phyloP scores from a whole-genome alignment of 2,329 filamentous ascomycete genomes.

The Cladophialophora chaetospira region DNA sequence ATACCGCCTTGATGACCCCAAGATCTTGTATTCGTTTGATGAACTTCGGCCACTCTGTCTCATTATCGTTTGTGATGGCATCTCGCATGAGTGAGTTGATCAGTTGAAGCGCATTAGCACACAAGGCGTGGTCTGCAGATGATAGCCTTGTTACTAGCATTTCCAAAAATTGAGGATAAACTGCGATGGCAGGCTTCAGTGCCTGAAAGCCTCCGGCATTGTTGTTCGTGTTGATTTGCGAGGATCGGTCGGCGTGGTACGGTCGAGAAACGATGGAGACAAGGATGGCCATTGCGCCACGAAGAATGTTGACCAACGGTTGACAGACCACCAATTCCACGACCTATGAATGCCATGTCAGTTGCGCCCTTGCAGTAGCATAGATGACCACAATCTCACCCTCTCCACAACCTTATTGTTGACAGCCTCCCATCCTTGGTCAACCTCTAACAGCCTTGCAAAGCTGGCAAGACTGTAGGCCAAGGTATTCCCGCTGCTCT shows the following conservation, averaged over 20 bases:
- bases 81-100: conserved; percentile 95
- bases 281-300: conserved; percentile 94
- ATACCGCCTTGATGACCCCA: conserved; percentile 89
- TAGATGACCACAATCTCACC: conserved; percentile 34
- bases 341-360: conserved; percentile 51
- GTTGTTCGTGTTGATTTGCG: conserved; percentile 60
- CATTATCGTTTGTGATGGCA: conserved; percentile 73
- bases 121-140: conserved; percentile 91
- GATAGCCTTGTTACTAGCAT: conserved; percentile 89
- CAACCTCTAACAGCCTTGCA: conserved; percentile 83
- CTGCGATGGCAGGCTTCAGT: conserved; percentile 84
- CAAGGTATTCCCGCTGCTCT: conserved; percentile 86
- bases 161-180: conserved; percentile 91
- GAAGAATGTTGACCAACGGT: conserved; percentile 93
- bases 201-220: conserved; percentile 74
- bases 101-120: conserved; percentile 90
- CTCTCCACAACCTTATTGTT: conserved; percentile 58
- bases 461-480: conserved; percentile 93
- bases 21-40: conserved; percentile 92
- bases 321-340: conserved; percentile 94
- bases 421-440: conserved; percentile 88
- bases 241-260: conserved; percentile 56
- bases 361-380: background rate
- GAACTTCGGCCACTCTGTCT: conserved; percentile 91
- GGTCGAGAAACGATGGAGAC: conserved; percentile 90